Percentiles rank a stretch among this genome's conserved stretches.
phyloP scores from a whole-genome alignment of 768 basidiomycete species.

The Chalciporus chontae region DNA sequence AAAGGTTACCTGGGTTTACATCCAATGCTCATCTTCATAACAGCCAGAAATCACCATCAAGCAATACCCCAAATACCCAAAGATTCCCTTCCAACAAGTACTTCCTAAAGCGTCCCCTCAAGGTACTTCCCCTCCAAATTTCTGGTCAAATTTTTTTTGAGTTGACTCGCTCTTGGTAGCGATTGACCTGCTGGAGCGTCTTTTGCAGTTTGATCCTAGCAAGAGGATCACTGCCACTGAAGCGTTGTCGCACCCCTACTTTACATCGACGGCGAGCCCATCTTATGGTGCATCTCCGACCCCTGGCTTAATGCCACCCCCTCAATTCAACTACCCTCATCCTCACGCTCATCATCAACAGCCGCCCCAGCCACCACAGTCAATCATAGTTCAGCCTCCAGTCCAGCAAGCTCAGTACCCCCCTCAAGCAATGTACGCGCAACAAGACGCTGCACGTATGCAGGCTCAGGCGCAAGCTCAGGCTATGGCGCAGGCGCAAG shows the following conservation, averaged over 20 bases:
- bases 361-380: slow-evolving; percentile 39
- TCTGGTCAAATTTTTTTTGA: not conserved
- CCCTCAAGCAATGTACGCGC: slow-evolving; percentile 30
- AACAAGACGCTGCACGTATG: slow-evolving; percentile 33
- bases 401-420: slow-evolving; percentile 33
- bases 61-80: slow-evolving; percentile 83
- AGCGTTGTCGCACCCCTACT: slow-evolving; percentile 90
- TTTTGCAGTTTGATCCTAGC: slow-evolving; percentile 94
- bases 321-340: slow-evolving; percentile 65
- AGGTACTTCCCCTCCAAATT: slow-evolving; percentile 41
- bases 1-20: not conserved
- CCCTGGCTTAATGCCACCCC: slow-evolving; percentile 62
- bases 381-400: slow-evolving; percentile 36
- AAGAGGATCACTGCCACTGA: slow-evolving; percentile 90
- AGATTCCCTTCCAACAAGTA: slow-evolving; percentile 75
- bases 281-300: slow-evolving; percentile 33
- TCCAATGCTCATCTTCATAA: slow-evolving; percentile 6
- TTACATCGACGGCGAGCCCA: slow-evolving; percentile 50
- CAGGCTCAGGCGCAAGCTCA: slow-evolving; percentile 45
- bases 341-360: slow-evolving; percentile 48
- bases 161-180: slow-evolving; percentile 40
- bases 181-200: slow-evolving; percentile 88
- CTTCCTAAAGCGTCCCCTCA: slow-evolving; percentile 83
- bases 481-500: slow-evolving; percentile 39
- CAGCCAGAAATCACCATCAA: slow-evolving; percentile 84